Percentiles rank a stretch among this genome's conserved stretches.
These are phyloP conservation scores for Penicillium maclennaniae DNA, from an alignment of 495 filamentous ascomycete species.

Conservation along the genomic window DNA sequence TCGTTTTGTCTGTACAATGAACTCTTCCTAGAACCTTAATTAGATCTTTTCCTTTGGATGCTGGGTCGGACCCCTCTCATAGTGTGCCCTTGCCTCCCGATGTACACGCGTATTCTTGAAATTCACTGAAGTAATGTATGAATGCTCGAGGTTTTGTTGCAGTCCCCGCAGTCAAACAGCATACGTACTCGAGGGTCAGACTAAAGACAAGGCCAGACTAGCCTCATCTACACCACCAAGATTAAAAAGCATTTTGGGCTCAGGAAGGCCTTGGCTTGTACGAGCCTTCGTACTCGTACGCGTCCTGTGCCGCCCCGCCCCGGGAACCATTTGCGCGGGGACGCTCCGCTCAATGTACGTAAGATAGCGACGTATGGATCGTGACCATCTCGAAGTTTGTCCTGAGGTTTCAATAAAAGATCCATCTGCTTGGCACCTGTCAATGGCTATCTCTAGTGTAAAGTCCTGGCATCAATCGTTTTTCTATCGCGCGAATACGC, in stretches of 20 bases:
- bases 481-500: not conserved
- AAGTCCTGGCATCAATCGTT: not conserved
- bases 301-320: conserved; percentile 25
- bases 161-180: not conserved
- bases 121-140: conserved; percentile 4
- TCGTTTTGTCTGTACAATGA: not conserved
- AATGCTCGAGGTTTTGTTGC: not conserved
- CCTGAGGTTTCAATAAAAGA: not conserved
- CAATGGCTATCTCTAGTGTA: not conserved
- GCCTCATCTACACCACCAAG: not conserved
- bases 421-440: not conserved
- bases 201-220: not conserved
- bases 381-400: not conserved
- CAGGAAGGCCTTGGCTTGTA: conserved; percentile 5
- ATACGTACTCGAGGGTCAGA: not conserved
- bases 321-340: conserved; percentile 15
- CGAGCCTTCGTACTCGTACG: conserved; percentile 28
- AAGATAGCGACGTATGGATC: conserved; percentile 15
- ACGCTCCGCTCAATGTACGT: conserved; percentile 22
- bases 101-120: not conserved
- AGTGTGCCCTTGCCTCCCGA: not conserved
- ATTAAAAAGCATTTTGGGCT: not conserved
- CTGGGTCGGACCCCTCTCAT: not conserved
- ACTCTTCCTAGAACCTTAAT: conserved; percentile 4
- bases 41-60: not conserved